These are phyloP conservation scores for Mrakia gelida DNA, from an alignment of 768 basidiomycete species.

Conservation along the genomic window DNA sequence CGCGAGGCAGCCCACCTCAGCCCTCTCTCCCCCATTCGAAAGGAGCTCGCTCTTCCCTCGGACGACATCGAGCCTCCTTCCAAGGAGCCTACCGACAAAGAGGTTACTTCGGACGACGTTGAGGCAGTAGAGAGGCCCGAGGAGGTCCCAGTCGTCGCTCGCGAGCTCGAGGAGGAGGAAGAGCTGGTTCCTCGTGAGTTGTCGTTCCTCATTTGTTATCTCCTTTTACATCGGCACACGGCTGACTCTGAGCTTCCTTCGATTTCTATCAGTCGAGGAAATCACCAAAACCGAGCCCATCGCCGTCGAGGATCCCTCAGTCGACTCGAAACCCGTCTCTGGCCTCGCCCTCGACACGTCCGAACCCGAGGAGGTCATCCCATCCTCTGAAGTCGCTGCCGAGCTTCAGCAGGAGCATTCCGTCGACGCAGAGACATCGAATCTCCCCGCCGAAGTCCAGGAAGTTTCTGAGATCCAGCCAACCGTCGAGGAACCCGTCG, in stretches of 20 bases:
- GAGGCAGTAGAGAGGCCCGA: neutral
- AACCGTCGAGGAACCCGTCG: neutral
- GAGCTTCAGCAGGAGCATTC: too few relatives aligned
- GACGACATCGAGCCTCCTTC: neutral
- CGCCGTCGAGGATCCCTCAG: too few relatives aligned
- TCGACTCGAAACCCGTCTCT: too few relatives aligned
- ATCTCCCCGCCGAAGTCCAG: neutral
- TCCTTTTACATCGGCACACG: neutral
- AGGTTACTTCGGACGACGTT: neutral
- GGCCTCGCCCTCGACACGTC: too few relatives aligned
- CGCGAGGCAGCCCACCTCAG: neutral
- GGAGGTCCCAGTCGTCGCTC: too few relatives aligned
- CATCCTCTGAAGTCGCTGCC: too few relatives aligned
- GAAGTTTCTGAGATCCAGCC: neutral
- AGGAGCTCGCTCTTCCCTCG: neutral
- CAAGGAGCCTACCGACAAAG: neutral
- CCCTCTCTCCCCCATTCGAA: neutral
- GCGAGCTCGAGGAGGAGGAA: constrained; percentile 4
- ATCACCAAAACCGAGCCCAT: neutral
- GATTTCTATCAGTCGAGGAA: neutral
- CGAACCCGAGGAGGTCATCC: too few relatives aligned
- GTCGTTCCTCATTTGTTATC: too few relatives aligned
- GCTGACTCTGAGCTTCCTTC: neutral
- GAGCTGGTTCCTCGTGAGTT: constrained; percentile 10
- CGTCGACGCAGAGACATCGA: too few relatives aligned